Percentiles rank a stretch among this genome's conserved stretches.
Conservation (phyloP, 768 basidiomycete species). For the Mycena latifolia region DNA sequence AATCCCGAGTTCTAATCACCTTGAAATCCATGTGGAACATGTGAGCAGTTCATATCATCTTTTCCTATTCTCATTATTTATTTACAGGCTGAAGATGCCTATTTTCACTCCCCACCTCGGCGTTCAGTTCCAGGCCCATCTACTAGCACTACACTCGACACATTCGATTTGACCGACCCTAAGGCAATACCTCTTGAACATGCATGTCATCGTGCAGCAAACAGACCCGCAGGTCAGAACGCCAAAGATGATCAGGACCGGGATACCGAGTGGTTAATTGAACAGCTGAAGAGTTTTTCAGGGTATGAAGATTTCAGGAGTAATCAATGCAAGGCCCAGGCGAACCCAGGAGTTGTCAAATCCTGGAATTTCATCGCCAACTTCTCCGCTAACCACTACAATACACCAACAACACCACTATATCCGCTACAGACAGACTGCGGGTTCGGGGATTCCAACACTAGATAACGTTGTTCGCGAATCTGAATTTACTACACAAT, state of each 20-base stretch:
- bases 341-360: no score
- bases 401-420: no score
- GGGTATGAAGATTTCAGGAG: neutral
- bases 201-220: neutral
- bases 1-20: neutral
- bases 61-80: neutral
- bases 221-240: no score
- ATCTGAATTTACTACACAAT: no score
- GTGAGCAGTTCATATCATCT: neutral
- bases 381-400: no score
- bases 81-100: slow-evolving; percentile 3
- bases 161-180: neutral
- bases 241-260: no score
- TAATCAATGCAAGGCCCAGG: no score
- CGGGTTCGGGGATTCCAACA: no score
- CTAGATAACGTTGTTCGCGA: no score
- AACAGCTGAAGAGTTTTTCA: neutral
- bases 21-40: slow-evolving; percentile 6
- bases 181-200: slow-evolving; percentile 15
- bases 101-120: no score
- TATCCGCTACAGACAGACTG: no score
- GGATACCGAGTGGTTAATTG: neutral
- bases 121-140: neutral
- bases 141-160: neutral
- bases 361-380: no score